phyloP scores from a whole-genome alignment of 2,329 filamentous ascomycete species.

The Cadophora sp. region DNA sequence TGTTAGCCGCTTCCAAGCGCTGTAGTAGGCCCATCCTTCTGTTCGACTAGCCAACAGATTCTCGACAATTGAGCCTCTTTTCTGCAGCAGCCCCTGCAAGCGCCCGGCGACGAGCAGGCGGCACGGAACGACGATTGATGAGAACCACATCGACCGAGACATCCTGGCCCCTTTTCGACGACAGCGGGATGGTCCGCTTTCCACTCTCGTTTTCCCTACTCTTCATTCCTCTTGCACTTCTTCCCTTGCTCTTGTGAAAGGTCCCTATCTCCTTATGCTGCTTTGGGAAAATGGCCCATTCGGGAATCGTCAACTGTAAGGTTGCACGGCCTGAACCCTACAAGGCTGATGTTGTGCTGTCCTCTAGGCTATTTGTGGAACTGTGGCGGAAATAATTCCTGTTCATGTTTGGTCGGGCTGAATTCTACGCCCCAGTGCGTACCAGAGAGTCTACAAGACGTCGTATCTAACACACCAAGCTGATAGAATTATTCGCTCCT shows the following conservation, averaged over 20 bases:
- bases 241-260: no score
- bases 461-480: no score
- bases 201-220: no score
- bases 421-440: background rate
- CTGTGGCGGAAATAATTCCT: no score
- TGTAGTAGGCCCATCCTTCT: background rate
- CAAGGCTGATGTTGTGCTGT: background rate
- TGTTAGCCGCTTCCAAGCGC: background rate
- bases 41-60: background rate
- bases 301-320: no score
- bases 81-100: background rate
- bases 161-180: no score
- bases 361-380: background rate
- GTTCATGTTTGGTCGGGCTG: background rate
- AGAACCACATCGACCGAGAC: background rate
- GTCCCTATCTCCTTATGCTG: no score
- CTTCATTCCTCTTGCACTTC: no score
- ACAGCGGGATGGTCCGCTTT: no score
- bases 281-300: no score
- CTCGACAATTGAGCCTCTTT: background rate
- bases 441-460: no score
- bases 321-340: background rate
- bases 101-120: background rate
- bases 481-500: no score
- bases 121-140: background rate